These are phyloP conservation scores for Pharnaceum exiguum DNA, from an alignment of 148 eudicot genomes.

Conservation along the genomic window DNA sequence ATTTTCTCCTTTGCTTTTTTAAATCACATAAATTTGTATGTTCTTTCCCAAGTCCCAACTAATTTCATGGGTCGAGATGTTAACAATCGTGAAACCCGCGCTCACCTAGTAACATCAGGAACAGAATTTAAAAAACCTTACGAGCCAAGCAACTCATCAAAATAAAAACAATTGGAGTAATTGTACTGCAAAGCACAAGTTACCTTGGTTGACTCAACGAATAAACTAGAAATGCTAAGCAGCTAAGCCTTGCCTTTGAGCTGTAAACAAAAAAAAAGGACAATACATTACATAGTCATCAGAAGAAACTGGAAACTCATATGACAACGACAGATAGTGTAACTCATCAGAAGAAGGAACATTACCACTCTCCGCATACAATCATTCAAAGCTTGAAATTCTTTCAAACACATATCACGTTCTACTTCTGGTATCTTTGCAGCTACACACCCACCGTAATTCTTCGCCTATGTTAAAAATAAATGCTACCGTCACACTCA, in stretches of 20 bases:
- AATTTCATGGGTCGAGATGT: no score
- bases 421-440: slow-evolving; percentile 87
- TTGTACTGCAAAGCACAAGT: slow-evolving; percentile 10
- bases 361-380: slow-evolving; percentile 91
- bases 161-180: background rate
- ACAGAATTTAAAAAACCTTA: no score
- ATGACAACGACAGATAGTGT: background rate
- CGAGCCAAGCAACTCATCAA: no score
- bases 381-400: slow-evolving; percentile 64
- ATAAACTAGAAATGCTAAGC: slow-evolving; percentile 2
- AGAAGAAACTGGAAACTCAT: background rate
- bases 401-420: slow-evolving; percentile 86
- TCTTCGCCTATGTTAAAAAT: slow-evolving; percentile 53
- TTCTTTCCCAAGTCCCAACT: no score
- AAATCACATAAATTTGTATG: no score
- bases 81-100: no score
- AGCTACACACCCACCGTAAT: slow-evolving; percentile 87
- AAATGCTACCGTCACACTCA: background rate
- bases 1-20: no score
- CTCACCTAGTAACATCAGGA: no score
- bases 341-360: slow-evolving; percentile 2
- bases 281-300: background rate
- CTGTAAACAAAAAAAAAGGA: slow-evolving; percentile 32
- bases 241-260: slow-evolving; percentile 55
- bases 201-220: slow-evolving; percentile 4